Base-by-base conservation (phyloP, 805 yeast genomes). In the Metahyphopichia silvanorum region DNA sequence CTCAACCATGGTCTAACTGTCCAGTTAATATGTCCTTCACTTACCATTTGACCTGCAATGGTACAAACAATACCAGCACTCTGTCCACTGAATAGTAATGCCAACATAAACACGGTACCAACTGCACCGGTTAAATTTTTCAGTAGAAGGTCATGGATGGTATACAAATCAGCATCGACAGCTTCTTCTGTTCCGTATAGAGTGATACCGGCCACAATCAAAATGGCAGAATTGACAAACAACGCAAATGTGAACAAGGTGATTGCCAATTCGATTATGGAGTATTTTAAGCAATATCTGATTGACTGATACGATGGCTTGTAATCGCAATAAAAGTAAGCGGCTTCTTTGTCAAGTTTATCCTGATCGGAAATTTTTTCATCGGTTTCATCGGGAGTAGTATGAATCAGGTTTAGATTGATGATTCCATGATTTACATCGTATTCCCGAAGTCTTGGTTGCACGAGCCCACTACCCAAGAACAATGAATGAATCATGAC, bases 11-110 rank as follows among this genome's bases (percentile, higher is more conserved):
- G 96, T 39, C 69, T 71, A 25, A 86, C 43, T 2, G 74, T 77
- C 96, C 96, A 88, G 33, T 79, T 74, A 24, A 89, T 64, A 49
- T 86, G 91, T 1, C 97, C 97, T 55, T 89, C 97, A 44, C 87
- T 76, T 2, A 89, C 96, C 46, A 89, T 79, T 57, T 89, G 95
- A 7, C 96, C 96, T 0, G 95, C 86, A 63, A 89, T 82, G 0
- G 97, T 89, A 55, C 96, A 88, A 2, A 88, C 89, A 26, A 89
- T 78, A 30, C 96, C 95, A 0, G 96, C 96, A 28, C 89, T 82
- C 49, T 85, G 88, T 5, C 96, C 96, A 37, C 93, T 82, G 37
- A 85, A 75, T 24, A 89, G 63, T 46, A 89, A 66, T 0, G 96
- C 96, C 33, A 86, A 55, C 73, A 87, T 87, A 60, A 89, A 89